Base-by-base conservation (phyloP, 345 rosid species). In the Mallotus nudiflorus region DNA sequence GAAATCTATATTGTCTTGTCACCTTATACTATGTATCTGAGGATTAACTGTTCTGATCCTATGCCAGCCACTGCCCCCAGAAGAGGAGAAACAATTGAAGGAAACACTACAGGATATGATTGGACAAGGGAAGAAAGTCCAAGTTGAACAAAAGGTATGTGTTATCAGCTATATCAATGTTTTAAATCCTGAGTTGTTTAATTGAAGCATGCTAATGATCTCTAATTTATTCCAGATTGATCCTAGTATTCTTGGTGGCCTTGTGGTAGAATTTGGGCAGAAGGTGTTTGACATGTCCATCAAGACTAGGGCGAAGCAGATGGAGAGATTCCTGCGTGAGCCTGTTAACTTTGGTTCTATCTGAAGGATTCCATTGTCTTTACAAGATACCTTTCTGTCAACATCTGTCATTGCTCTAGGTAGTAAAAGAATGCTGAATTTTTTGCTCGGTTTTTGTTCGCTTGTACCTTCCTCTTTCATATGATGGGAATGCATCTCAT, bases 221-320 rank as follows among this genome's bases (percentile, higher is more conserved):
- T 57, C 56, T 16, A 24, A 22, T 54, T 48, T 55, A 22, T 69
- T 58, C 64, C 88, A 95, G 99, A 88, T 95, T 74, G 96, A 95
- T 82, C 89, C 96, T 0, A 95, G 86, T 53, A 92, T 95, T 78
- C 92, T 87, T 33, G 97, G 99, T 57, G 99, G 99, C 59, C 78
- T 95, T 6, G 81, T 92, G 42, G 90, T 95, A 27, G 93, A 95
- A 86, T 95, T 90, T 28, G 78, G 62, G n/a, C 89, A 82, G 69
- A 90, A 95, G 94, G 92, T 95, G 77, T 82, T 95, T 75, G 99
- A 95, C 82, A 85, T 92, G 99, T 95, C 97, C 61, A 95, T 95
- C 55, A 85, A 62, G 87, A 89, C 97, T 2, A 86, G 99, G 75
- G 97, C 97, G 11, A 77, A 69, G 66, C 96, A 90, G 82, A 95